Evolutionary conservation across 2,329 filamentous ascomycete species (phyloP), one percentile per base, ranked within the genome.

Genomic region (Botryotinia globosa): DNA sequence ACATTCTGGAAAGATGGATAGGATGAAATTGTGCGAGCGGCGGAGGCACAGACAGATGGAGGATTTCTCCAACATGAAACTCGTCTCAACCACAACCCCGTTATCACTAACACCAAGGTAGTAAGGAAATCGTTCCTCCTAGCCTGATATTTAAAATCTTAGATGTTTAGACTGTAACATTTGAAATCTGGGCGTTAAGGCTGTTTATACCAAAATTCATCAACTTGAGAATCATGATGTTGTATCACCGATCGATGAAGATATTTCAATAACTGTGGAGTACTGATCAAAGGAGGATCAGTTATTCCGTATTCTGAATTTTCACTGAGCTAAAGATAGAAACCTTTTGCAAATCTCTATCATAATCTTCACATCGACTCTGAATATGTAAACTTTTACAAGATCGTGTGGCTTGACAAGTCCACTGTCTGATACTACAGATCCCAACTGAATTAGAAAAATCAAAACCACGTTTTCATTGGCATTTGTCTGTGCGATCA

Each of bases 221-320:
- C 64, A 66, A 66, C 45, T 54, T 66, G 64, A 66, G 64, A 66
- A 66, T 39, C 16, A 39, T 29, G 45, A 22, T 25, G 34, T n/a
- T n/a, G 14, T 12, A 54, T 29, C 7, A 12, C 10, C 22, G 22
- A n/a, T 51, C 12, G 16, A 37, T 29, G 22, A 39, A 34, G 10
- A 44, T 62, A 42, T 62, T 62, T 42, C 37, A 9, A 18, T 39
- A 12, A 22, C 44, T n/a, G 61, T 44, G n/a, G 22, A 32, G 61
- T 45, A 64, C 4, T 44, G 20, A 4, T 14, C 9, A 32, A 29
- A n/a, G 63, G 54, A 66, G 45, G 45, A 66, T 66, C 16, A n/a
- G 45, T n/a, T 20, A 20, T 37, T 48, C 25, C 18, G 51, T n/a
- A 16, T 48, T 37, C 0, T 48, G 1, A 37, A 16, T n/a, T n/a